Percentiles rank a stretch among this genome's conserved stretches.
Conservation (phyloP, 208 protist species). For the Giardia duodenalis region DNA sequence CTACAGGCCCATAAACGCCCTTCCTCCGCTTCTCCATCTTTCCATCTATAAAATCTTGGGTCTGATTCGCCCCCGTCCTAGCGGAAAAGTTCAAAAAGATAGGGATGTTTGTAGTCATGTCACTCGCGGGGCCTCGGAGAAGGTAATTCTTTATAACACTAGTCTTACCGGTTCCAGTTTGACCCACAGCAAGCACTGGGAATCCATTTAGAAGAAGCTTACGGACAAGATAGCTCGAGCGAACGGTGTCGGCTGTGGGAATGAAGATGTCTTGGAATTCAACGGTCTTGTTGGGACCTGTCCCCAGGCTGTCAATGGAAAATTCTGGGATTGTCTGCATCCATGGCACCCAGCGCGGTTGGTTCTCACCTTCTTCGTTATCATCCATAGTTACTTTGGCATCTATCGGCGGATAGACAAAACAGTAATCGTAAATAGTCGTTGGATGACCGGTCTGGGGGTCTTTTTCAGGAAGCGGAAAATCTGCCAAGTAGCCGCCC, state of each 20-base stretch:
- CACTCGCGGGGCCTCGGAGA: conserved; percentile 47
- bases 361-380: conserved; percentile 33
- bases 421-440: background rate
- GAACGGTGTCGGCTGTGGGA: conserved; percentile 84
- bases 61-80: conserved; percentile 45
- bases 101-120: conserved; percentile 18
- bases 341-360: background rate
- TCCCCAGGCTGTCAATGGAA: background rate
- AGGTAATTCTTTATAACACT: conserved; percentile 82
- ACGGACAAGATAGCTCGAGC: conserved; percentile 78
- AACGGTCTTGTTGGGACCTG: conserved; percentile 20
- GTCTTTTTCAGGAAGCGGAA: conserved; percentile 64
- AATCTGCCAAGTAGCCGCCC: conserved; percentile 34
- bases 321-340: background rate
- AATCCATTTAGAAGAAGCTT: conserved; percentile 65
- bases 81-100: conserved; percentile 53
- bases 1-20: conserved; percentile 70
- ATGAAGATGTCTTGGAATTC: conserved; percentile 67
- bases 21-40: conserved; percentile 77
- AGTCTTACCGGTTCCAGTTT: conserved; percentile 90
- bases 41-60: conserved; percentile 63
- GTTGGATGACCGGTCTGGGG: conserved; percentile 71
- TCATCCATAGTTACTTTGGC: background rate
- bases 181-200: conserved; percentile 78
- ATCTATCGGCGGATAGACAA: background rate